Conservation (phyloP, 176 grass and related monocot species). For the Melocanna baccifera region DNA sequence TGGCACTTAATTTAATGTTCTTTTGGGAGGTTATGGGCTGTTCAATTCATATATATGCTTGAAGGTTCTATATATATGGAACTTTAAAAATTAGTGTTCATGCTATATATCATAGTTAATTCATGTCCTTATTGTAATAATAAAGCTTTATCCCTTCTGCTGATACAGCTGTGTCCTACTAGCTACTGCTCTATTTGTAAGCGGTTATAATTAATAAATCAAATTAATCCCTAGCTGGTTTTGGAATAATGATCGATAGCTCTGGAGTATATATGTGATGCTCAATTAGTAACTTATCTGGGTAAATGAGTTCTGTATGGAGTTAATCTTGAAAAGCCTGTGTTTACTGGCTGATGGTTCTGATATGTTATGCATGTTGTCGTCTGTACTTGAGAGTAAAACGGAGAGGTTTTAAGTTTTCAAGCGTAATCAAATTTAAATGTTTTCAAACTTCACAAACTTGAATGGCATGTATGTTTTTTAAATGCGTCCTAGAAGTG, state of each 20-base stretch:
- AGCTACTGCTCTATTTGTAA: background rate
- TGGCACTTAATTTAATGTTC: constrained; percentile 35
- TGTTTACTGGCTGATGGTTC: background rate
- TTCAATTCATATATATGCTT: constrained; percentile 27
- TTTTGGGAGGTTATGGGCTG: constrained; percentile 18
- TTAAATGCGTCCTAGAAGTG: background rate
- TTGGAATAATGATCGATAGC: background rate
- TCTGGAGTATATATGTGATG: background rate
- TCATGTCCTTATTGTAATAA: constrained; percentile 18
- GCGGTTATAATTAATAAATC: background rate
- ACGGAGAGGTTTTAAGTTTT: background rate
- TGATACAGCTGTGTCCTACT: background rate
- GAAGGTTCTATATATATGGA: constrained; percentile 31
- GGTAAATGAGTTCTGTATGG: background rate
- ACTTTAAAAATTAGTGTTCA: constrained; percentile 19
- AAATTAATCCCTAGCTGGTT: background rate
- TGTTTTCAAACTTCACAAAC: background rate
- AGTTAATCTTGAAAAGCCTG: background rate
- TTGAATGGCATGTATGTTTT: background rate
- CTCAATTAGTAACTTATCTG: background rate
- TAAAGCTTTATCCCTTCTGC: background rate
- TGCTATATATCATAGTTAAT: constrained; percentile 40
- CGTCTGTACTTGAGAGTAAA: background rate
- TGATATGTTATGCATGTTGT: background rate
- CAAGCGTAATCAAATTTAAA: background rate